These are phyloP conservation scores for Cystofilobasidium ferigula DNA, from an alignment of 768 basidiomycete genomes.

Conservation along the genomic window DNA sequence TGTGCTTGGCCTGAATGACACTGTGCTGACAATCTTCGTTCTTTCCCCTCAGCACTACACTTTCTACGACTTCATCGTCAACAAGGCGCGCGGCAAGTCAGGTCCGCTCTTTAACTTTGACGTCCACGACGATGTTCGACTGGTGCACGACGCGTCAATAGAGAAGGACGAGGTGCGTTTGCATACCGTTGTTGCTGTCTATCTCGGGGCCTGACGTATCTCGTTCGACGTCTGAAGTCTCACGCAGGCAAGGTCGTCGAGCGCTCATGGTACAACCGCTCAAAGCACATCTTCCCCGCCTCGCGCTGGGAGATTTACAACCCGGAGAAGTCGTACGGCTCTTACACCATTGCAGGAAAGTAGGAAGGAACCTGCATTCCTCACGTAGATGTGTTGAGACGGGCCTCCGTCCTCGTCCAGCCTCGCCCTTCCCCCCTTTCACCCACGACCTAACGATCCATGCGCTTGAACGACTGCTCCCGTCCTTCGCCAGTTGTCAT, in stretches of 20 bases:
- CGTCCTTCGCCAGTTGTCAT: background rate
- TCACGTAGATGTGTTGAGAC: too few species aligned
- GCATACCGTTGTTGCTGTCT: background rate
- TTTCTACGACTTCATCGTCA: conserved; percentile 63
- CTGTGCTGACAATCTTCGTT: background rate
- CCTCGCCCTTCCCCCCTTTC: too few species aligned
- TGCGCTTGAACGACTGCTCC: background rate
- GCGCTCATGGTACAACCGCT: conserved; percentile 84
- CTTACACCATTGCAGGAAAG: conserved; percentile 22
- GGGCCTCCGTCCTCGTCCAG: background rate
- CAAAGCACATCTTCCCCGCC: conserved; percentile 92
- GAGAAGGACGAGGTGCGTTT: conserved; percentile 83
- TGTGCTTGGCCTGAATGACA: background rate
- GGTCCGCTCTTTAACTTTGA: conserved; percentile 98
- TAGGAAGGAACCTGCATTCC: too few species aligned
- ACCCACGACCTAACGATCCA: background rate
- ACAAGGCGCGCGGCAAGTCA: conserved; percentile 95
- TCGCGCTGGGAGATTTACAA: conserved; percentile 58
- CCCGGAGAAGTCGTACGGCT: conserved; percentile 55
- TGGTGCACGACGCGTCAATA: conserved; percentile 83
- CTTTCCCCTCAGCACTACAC: conserved; percentile 21
- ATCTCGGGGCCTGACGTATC: background rate
- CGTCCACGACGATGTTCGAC: conserved; percentile 93
- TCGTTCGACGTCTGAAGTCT: conserved; percentile 31
- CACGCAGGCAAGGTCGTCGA: conserved; percentile 99